A percentile compares a stretch with the other conserved stretches of the same genome.
These are phyloP conservation scores for Meyerozyma smithsonii DNA, from an alignment of 1,139 yeast genomes.

Conservation along the genomic window DNA sequence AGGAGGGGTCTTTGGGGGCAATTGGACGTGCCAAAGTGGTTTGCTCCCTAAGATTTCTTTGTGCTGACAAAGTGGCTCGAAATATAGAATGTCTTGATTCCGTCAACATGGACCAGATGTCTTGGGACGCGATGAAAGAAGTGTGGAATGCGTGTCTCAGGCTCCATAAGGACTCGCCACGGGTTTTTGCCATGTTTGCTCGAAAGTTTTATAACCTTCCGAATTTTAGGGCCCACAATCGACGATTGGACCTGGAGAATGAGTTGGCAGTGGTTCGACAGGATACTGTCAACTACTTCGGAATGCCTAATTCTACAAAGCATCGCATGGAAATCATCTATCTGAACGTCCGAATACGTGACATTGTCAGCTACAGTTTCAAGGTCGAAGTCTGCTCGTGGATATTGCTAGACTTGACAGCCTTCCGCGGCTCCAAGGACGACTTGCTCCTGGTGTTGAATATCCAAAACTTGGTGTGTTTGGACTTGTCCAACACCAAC, in stretches of 20 bases:
- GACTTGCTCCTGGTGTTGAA: slow-evolving; percentile 27
- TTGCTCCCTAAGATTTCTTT: slow-evolving; percentile 16
- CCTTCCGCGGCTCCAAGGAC: slow-evolving; percentile 14
- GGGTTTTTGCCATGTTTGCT: slow-evolving; percentile 26
- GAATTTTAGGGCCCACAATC: slow-evolving; percentile 23
- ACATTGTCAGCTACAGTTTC: slow-evolving; percentile 17
- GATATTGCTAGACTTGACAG: slow-evolving; percentile 18
- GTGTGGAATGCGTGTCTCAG: slow-evolving; percentile 31
- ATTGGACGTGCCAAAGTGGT: too few relatives aligned
- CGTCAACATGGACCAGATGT: slow-evolving; percentile 18
- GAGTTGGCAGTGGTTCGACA: slow-evolving; percentile 4
- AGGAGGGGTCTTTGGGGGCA: background rate
- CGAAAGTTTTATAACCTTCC: slow-evolving; percentile 14
- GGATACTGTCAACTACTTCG: slow-evolving; percentile 7
- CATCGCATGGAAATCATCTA: slow-evolving; percentile 6
- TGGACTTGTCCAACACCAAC: slow-evolving; percentile 27
- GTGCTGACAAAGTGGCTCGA: slow-evolving; percentile 27
- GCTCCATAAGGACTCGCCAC: slow-evolving; percentile 27
- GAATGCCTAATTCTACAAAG: slow-evolving; percentile 7
- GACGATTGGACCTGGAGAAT: background rate
- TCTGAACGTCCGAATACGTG: slow-evolving; percentile 12
- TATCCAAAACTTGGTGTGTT: slow-evolving; percentile 25
- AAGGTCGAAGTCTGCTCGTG: slow-evolving; percentile 13
- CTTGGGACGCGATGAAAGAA: slow-evolving; percentile 26
- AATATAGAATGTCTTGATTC: slow-evolving; percentile 20